Conservation (phyloP, 148 eudicot genomes). For the Linanthus parryae region DNA sequence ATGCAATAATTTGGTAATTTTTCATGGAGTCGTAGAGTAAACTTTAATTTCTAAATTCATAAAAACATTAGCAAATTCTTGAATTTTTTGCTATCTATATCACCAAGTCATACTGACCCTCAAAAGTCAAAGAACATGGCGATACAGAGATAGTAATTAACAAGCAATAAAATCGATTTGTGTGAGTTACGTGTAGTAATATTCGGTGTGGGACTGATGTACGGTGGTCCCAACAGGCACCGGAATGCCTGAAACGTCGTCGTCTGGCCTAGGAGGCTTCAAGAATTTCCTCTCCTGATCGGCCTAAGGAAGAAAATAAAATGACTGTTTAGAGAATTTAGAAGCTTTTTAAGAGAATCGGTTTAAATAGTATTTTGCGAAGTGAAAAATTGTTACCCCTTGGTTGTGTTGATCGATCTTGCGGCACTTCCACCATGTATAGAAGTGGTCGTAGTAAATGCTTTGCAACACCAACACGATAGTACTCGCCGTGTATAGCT, state of each 20-base stretch:
- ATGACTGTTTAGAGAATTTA: too few species aligned
- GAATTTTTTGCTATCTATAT: too few species aligned
- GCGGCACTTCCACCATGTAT: conserved; percentile 29
- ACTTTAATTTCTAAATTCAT: too few species aligned
- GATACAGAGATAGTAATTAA: too few species aligned
- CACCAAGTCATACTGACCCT: too few species aligned
- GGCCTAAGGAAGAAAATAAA: conserved; percentile 18
- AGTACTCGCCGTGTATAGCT: conserved; percentile 86
- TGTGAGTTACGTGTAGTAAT: conserved; percentile 72
- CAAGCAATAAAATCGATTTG: too few species aligned
- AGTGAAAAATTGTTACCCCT: conserved; percentile 2
- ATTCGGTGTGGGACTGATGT: conserved; percentile 33
- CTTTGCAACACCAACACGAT: conserved; percentile 71
- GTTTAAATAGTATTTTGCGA: too few species aligned
- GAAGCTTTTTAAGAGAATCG: too few species aligned
- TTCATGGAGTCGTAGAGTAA: too few species aligned
- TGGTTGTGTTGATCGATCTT: neutral
- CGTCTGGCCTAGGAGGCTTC: conserved; percentile 29
- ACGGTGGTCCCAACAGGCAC: conserved; percentile 27
- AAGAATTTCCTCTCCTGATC: conserved; percentile 45
- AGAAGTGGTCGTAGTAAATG: conserved; percentile 71
- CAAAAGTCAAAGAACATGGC: too few species aligned
- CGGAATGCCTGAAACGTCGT: conserved; percentile 21
- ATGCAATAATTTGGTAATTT: too few species aligned
- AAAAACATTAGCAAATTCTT: too few species aligned